Conservation (phyloP, 768 basidiomycete genomes). For the Naematelia encephala region DNA sequence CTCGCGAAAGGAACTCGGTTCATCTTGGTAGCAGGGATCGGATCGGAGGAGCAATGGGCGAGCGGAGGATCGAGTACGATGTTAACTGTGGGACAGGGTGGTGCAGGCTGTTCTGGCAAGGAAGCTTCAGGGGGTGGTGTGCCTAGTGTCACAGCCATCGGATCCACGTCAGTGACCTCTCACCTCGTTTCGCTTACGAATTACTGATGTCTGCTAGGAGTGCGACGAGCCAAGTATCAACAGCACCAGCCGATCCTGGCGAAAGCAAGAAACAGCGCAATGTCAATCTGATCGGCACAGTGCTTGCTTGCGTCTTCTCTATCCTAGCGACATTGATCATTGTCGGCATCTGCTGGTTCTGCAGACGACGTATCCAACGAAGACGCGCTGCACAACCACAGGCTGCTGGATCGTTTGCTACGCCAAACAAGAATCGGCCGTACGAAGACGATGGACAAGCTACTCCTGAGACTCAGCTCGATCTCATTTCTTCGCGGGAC, state of each 20-base stretch:
- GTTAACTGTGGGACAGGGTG: conserved; percentile 44
- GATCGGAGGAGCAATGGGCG: conserved; percentile 42
- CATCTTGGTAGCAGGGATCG: conserved; percentile 43
- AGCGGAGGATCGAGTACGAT: conserved; percentile 36
- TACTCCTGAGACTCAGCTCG: conserved; percentile 18
- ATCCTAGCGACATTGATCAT: conserved; percentile 33
- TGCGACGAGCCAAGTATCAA: not conserved
- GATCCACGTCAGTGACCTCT: conserved; percentile 1
- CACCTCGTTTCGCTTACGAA: not conserved
- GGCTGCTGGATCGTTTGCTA: conserved; percentile 1
- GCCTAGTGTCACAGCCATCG: conserved; percentile 35
- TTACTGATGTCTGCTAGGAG: not conserved
- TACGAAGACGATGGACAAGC: conserved; percentile 2
- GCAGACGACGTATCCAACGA: conserved; percentile 14
- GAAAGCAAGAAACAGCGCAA: not conserved
- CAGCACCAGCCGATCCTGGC: not conserved
- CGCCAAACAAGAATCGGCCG: not conserved
- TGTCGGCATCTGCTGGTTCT: conserved; percentile 29
- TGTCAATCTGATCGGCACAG: not conserved
- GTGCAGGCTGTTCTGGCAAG: conserved; percentile 19
- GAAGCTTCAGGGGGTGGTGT: conserved; percentile 9
- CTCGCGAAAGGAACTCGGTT: conserved; percentile 43
- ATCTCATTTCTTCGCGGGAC: conserved; percentile 19
- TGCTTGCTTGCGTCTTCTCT: conserved; percentile 33
- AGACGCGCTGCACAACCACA: conserved; percentile 2